Evolutionary conservation across 1,284 basidiomycete species (phyloP).

Genomic region (Ceratobasidium sp.): DNA sequence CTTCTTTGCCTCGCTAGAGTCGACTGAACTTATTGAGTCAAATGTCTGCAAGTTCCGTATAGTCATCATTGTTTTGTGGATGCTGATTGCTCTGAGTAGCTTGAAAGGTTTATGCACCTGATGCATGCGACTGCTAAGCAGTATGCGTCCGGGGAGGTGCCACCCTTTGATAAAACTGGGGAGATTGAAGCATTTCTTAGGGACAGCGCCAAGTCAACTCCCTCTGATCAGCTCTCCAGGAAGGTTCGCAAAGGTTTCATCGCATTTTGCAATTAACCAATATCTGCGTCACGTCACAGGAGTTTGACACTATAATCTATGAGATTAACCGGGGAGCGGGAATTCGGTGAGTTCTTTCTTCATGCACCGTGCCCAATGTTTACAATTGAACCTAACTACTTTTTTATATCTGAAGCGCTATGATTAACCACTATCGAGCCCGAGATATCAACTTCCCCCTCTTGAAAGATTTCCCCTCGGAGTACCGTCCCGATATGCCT

Average conservation of each 20-base stretch:
- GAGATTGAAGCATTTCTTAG: constrained; percentile 30
- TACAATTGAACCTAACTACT: background rate
- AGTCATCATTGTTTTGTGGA: background rate
- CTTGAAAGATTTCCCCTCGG: constrained; percentile 28
- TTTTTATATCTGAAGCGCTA: constrained; percentile 3
- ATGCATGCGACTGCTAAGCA: constrained; percentile 18
- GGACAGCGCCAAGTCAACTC: constrained; percentile 14
- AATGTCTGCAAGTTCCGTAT: constrained; percentile 10
- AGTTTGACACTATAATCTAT: constrained; percentile 21
- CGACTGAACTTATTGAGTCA: constrained; percentile 26
- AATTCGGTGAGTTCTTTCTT: constrained; percentile 6
- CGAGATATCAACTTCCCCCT: constrained; percentile 27
- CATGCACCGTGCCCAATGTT: background rate
- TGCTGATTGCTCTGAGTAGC: constrained; percentile 4
- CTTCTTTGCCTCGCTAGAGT: constrained; percentile 36
- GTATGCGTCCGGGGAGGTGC: background rate
- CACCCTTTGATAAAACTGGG: constrained; percentile 13
- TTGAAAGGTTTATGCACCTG: constrained; percentile 21
- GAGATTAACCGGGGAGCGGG: constrained; percentile 34
- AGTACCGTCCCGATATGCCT: constrained; percentile 40
- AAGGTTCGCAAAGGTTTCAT: background rate
- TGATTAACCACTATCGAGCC: constrained; percentile 39
- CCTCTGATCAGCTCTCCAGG: constrained; percentile 9
- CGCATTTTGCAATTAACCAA: too few relatives aligned
- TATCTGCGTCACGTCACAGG: background rate